Evolutionary conservation across 495 filamentous ascomycete genomes (phyloP).

Genomic region (Cudoniella acicularis): DNA sequence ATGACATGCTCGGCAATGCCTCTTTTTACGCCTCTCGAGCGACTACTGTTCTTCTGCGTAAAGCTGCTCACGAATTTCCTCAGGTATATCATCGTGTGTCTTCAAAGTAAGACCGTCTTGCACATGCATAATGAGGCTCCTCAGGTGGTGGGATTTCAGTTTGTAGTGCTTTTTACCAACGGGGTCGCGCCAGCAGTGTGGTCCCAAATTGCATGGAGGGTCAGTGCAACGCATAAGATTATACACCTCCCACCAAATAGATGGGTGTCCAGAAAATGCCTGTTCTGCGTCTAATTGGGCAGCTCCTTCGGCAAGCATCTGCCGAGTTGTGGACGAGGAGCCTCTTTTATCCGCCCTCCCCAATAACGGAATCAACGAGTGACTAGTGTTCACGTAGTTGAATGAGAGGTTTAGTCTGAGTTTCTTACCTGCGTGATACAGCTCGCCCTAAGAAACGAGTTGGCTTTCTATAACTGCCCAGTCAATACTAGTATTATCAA

Average conservation of each 20-base stretch:
- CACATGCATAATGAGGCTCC: conserved; percentile 12
- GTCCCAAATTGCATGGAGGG: conserved; percentile 12
- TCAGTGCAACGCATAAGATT: conserved; percentile 18
- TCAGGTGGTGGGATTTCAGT: conserved; percentile 13
- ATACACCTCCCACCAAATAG: conserved; percentile 14
- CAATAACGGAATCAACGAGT: neutral
- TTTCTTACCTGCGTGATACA: conserved; percentile 7
- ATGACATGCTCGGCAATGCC: neutral
- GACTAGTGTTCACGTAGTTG: neutral
- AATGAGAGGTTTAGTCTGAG: neutral
- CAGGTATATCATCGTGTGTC: conserved; percentile 14
- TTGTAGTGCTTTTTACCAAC: conserved; percentile 14
- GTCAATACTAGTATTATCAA: conserved; percentile 17
- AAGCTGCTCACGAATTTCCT: conserved; percentile 10
- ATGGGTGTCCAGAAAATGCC: conserved; percentile 5
- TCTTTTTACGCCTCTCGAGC: conserved; percentile 3
- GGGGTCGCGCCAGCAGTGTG: conserved; percentile 14
- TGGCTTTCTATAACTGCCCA: conserved; percentile 18
- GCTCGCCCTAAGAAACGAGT: conserved; percentile 9
- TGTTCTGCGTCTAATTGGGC: conserved; percentile 12
- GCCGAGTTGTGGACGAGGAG: neutral
- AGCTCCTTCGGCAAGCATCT: conserved; percentile 4
- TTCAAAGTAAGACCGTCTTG: conserved; percentile 4
- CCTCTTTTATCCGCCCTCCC: neutral
- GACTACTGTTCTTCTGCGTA: conserved; percentile 21